phyloP scores from a whole-genome alignment of 768 basidiomycete species.

The Suillus cothurnatus region DNA sequence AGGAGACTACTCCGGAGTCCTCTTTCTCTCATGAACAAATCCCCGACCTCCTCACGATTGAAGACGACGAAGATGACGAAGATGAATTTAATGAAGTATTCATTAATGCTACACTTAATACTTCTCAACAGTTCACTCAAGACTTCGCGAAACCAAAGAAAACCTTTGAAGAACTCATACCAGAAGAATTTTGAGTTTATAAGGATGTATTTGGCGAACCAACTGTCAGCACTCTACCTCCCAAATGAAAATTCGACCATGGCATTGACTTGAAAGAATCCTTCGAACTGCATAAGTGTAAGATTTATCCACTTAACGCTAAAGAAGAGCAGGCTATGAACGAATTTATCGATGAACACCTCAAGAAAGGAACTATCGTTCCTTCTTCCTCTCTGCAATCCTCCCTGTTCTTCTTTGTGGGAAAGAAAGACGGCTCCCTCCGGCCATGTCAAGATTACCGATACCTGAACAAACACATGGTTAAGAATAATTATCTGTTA shows the following conservation, averaged over 20 bases:
- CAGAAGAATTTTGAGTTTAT: neutral
- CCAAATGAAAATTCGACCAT: neutral
- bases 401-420: constrained; percentile 15
- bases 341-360: constrained; percentile 14
- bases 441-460: neutral
- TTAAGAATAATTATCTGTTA: constrained; percentile 8
- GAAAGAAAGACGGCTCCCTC: neutral
- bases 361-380: constrained; percentile 3
- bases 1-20: no score
- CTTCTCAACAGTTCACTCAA: no score
- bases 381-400: constrained; percentile 24
- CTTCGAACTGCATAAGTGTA: neutral
- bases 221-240: neutral
- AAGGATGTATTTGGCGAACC: neutral
- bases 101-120: no score
- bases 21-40: no score
- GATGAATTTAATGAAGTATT: no score
- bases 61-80: no score
- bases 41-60: no score
- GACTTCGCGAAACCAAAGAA: neutral
- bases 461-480: constrained; percentile 4
- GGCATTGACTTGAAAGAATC: neutral
- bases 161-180: neutral
- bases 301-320: neutral
- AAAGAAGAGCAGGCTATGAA: neutral